These are phyloP conservation scores for Aethionema arabicum DNA, from an alignment of 345 rosid genomes.

Conservation along the genomic window DNA sequence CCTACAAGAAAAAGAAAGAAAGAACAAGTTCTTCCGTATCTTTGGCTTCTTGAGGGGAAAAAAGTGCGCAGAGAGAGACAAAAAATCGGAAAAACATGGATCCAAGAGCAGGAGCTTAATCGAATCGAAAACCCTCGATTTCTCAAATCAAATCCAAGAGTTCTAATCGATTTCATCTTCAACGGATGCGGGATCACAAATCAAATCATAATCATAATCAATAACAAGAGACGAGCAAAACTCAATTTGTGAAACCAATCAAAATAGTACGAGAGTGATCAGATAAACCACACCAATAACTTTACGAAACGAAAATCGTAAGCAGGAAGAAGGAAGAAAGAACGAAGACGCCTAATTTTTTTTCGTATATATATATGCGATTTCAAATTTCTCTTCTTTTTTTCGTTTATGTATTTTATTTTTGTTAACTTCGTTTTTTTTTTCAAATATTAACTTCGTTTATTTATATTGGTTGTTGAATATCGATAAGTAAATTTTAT, in stretches of 20 bases:
- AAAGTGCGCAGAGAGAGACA: no score
- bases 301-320: background rate
- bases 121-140: background rate
- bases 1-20: no score
- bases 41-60: no score
- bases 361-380: no score
- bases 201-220: background rate
- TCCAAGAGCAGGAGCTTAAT: background rate
- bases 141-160: background rate
- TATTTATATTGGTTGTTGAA: no score
- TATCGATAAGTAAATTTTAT: no score
- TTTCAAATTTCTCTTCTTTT: no score
- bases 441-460: no score
- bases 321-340: background rate
- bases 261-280: background rate
- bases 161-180: background rate
- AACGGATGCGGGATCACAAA: background rate
- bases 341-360: no score
- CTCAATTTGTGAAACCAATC: background rate
- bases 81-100: background rate
- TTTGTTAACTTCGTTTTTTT: no score
- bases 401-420: no score
- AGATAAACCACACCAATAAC: constrained; percentile 4
- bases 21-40: no score
- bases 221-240: background rate